A percentile compares a stretch with the other conserved stretches of the same genome.
These are phyloP conservation scores for Astragalus glycyphyllos DNA, from an alignment of 306 rosid species.

Conservation along the genomic window DNA sequence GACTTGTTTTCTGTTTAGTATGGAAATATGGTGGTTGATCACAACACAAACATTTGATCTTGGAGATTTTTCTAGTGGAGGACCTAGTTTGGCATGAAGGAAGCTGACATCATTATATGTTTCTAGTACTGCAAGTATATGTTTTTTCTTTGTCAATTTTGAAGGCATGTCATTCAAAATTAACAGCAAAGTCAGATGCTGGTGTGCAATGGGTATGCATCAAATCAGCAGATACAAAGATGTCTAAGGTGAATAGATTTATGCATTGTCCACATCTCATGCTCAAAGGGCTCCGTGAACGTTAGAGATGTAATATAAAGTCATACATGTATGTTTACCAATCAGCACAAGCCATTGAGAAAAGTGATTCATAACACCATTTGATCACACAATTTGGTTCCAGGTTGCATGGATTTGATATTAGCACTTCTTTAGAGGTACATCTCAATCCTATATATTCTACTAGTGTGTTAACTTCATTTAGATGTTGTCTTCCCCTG, in stretches of 20 bases:
- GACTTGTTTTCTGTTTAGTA: too few relatives aligned
- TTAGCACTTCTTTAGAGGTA: neutral
- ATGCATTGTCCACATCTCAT: neutral
- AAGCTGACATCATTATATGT: neutral
- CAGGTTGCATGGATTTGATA: neutral
- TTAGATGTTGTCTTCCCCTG: neutral
- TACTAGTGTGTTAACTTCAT: neutral
- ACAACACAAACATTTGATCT: too few relatives aligned
- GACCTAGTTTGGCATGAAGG: too few relatives aligned
- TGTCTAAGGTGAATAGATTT: neutral
- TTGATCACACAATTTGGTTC: neutral
- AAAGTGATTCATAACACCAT: neutral
- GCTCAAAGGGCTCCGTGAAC: too few relatives aligned
- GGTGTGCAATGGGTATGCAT: too few relatives aligned
- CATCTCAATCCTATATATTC: neutral
- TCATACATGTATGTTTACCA: neutral
- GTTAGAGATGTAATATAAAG: too few relatives aligned
- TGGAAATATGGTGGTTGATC: too few relatives aligned
- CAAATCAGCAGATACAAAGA: neutral
- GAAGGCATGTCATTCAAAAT: too few relatives aligned
- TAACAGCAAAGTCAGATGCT: too few relatives aligned
- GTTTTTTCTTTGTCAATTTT: neutral
- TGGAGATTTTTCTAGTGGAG: too few relatives aligned
- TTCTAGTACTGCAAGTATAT: neutral
- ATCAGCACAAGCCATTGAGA: too few relatives aligned